Evolutionary conservation across 345 rosid species (phyloP), one percentile per base, ranked within the genome.

Genomic region (Cardiospermum halicacabum): DNA sequence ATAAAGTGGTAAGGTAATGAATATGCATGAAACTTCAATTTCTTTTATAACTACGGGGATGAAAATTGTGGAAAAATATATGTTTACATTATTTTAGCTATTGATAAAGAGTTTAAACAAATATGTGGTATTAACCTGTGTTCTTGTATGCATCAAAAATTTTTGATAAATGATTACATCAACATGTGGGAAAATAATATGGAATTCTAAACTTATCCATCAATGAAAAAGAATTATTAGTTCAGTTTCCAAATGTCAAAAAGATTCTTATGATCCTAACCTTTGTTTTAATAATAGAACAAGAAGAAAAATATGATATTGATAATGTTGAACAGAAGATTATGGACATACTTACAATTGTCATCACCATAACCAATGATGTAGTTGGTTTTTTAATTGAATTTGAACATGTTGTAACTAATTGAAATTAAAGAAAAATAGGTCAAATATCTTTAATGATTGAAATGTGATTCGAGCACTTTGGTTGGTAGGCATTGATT

Each of bases 401-500:
- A 54, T 13, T 43, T 55, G 12, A 27, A 56, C 25, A 30, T 31
- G 16, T 56, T 18, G n/a, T n/a, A n/a, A 32, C 11, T 9, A 56
- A n/a, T 31, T 19, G 2, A 30, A 56, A 16, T 59, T 9, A 18
- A 36, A 21, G 15, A 40, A 24, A 25, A 4, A 36, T 16, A 2
- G 43, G 16, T 16, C 5, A 10, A 22, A 39, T 28, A 30, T 24
- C 32, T 55, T 56, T 32, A 45, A 45, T 45, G 16, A 19, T 26
- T 26, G 51, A 40, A 13, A 9, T 10, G 21, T 48, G 18, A 56
- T 36, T 48, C 58, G 48, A 34, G 39, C 39, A 34, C 39, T 8
- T 67, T 57, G 40, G 36, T 60, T 68, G 45, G 18, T 45, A 9
- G 60, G n/a, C 21, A 39, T 18, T 16, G 22, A 19, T 51, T n/a